A percentile compares a stretch with the other conserved stretches of the same genome.
phyloP scores from a whole-genome alignment of 768 basidiomycete genomes.

The Hygrophoropsis aurantiaca region DNA sequence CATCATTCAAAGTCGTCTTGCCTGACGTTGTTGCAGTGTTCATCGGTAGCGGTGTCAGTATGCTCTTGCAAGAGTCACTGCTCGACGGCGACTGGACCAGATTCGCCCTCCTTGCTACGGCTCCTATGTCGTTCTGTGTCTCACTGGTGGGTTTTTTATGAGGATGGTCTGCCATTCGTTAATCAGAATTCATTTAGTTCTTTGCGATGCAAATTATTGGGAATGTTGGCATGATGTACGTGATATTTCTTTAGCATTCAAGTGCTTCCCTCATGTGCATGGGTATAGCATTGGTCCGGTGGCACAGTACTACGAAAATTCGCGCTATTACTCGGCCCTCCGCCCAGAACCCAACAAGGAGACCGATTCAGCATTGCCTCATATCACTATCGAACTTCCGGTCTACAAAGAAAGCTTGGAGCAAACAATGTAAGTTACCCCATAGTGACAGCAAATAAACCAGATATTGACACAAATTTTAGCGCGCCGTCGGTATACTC shows the following conservation, averaged over 20 bases:
- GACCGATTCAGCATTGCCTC: slow-evolving; percentile 65
- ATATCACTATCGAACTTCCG: slow-evolving; percentile 79
- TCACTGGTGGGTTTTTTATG: slow-evolving; percentile 53
- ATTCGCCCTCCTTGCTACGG: slow-evolving; percentile 63
- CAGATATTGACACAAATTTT: neutral
- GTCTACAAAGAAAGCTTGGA: slow-evolving; percentile 87
- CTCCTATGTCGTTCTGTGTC: slow-evolving; percentile 75
- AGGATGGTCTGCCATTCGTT: neutral
- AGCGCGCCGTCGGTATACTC: slow-evolving; percentile 72
- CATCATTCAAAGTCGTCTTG: slow-evolving; percentile 3
- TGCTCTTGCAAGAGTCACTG: slow-evolving; percentile 64
- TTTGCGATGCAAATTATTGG: slow-evolving; percentile 68
- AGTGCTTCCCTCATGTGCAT: slow-evolving; percentile 5
- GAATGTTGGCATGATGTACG: slow-evolving; percentile 67
- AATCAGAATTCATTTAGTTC: slow-evolving; percentile 46
- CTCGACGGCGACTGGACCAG: slow-evolving; percentile 63
- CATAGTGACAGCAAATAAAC: too few relatives aligned
- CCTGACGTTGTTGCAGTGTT: slow-evolving; percentile 49
- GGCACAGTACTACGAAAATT: slow-evolving; percentile 83
- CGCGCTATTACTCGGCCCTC: slow-evolving; percentile 75
- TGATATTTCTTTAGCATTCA: slow-evolving; percentile 9
- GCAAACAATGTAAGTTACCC: slow-evolving; percentile 69
- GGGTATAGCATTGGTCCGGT: slow-evolving; percentile 76
- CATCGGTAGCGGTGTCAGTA: slow-evolving; percentile 57
- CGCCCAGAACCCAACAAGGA: slow-evolving; percentile 61